Evolutionary conservation across 106 monocot species (phyloP).

Genomic region (Dendrobium huoshanense): DNA sequence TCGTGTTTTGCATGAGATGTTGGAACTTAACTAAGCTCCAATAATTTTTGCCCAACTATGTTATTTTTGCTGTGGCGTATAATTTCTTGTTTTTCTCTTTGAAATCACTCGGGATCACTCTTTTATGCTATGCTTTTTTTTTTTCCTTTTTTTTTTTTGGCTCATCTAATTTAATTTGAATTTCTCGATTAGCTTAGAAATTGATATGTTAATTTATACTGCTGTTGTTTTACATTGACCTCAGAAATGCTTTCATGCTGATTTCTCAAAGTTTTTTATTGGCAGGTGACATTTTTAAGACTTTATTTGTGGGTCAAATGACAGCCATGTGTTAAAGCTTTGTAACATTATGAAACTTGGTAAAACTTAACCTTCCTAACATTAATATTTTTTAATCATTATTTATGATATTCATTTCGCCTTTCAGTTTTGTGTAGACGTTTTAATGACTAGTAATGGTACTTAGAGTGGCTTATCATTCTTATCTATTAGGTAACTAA

Average conservation of each 20-base stretch:
- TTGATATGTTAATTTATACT: background rate
- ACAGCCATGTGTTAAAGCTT: background rate
- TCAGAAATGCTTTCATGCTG: background rate
- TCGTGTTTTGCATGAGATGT: background rate
- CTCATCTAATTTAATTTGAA: background rate
- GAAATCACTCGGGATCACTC: background rate
- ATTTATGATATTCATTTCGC: background rate
- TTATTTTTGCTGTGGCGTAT: background rate
- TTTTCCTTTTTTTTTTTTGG: background rate
- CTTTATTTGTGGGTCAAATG: background rate
- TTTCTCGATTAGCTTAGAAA: background rate
- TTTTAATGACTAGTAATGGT: background rate
- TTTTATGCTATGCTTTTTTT: background rate
- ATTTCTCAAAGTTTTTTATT: background rate
- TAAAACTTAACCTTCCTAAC: background rate
- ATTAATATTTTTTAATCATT: background rate
- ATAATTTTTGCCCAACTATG: background rate
- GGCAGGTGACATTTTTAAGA: background rate
- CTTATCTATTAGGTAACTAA: background rate
- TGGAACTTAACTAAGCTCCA: background rate
- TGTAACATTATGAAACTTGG: background rate
- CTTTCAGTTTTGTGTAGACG: background rate
- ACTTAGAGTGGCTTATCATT: background rate
- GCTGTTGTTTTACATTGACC: background rate
- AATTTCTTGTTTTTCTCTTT: background rate